These are phyloP conservation scores for Antitrichia curtipendula DNA, from an alignment of 225 moss, liverwort and hornwort genomes.

Conservation along the genomic window DNA sequence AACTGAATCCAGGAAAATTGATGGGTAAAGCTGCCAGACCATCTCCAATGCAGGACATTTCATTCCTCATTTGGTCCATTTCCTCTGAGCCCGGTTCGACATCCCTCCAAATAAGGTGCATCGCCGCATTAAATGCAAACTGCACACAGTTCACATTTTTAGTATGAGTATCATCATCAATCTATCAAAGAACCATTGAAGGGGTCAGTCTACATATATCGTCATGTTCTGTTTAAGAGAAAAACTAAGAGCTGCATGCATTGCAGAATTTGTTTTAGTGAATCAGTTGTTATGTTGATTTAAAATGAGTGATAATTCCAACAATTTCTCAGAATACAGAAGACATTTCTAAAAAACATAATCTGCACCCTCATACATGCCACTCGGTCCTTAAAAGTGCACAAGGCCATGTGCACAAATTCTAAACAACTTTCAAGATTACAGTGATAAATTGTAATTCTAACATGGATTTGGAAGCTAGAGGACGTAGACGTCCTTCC, in stretches of 20 bases:
- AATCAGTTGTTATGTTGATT: background rate
- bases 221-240: background rate
- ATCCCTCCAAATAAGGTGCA: background rate
- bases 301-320: background rate
- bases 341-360: background rate
- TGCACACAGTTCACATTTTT: background rate
- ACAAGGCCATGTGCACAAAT: background rate
- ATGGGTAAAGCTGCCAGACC: background rate
- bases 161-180: background rate
- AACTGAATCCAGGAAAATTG: background rate
- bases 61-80: background rate
- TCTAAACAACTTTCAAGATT: background rate
- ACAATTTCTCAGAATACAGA: background rate
- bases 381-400: background rate
- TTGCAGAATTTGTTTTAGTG: too few relatives aligned
- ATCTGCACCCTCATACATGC: background rate
- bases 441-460: too few relatives aligned
- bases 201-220: background rate
- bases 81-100: background rate
- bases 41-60: background rate
- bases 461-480: background rate
- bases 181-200: background rate
- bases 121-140: background rate
- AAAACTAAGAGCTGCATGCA: background rate
- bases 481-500: background rate